These are phyloP conservation scores for Puccinia sorghi DNA, from an alignment of 1,284 basidiomycete genomes.

Conservation along the genomic window DNA sequence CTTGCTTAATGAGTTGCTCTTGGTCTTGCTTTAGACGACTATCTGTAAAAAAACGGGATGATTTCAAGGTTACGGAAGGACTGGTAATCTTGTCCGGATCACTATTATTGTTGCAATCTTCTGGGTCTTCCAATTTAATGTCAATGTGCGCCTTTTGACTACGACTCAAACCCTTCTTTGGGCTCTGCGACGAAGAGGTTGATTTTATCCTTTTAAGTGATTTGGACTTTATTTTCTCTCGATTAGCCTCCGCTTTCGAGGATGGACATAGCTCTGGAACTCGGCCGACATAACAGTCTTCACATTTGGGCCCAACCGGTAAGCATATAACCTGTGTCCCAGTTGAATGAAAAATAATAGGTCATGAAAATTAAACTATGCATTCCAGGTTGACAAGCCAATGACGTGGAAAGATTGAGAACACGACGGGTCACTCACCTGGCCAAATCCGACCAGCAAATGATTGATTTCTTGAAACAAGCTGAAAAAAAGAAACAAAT, in stretches of 20 bases:
- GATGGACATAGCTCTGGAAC: constrained; percentile 60
- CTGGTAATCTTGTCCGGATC: background rate
- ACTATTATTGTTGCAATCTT: background rate
- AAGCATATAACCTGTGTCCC: constrained; percentile 70
- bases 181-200: background rate
- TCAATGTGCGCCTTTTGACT: constrained; percentile 5
- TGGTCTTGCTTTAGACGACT: background rate
- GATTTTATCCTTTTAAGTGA: background rate
- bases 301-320: constrained; percentile 79
- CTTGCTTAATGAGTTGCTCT: background rate
- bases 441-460: constrained; percentile 87
- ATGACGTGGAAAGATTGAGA: background rate
- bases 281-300: constrained; percentile 65
- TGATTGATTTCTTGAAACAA: constrained; percentile 81
- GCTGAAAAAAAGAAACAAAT: constrained; percentile 17
- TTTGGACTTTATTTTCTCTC: background rate
- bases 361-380: background rate
- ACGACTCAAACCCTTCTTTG: background rate
- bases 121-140: constrained; percentile 20
- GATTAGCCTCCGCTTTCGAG: constrained; percentile 43
- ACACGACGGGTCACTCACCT: constrained; percentile 62
- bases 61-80: background rate
- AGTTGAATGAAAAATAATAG: constrained; percentile 40
- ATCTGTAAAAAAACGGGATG: constrained; percentile 11
- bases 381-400: background rate